Evolutionary conservation across 768 basidiomycete genomes (phyloP), one percentile per base, ranked within the genome.

Genomic region (Mycena vulgaris): DNA sequence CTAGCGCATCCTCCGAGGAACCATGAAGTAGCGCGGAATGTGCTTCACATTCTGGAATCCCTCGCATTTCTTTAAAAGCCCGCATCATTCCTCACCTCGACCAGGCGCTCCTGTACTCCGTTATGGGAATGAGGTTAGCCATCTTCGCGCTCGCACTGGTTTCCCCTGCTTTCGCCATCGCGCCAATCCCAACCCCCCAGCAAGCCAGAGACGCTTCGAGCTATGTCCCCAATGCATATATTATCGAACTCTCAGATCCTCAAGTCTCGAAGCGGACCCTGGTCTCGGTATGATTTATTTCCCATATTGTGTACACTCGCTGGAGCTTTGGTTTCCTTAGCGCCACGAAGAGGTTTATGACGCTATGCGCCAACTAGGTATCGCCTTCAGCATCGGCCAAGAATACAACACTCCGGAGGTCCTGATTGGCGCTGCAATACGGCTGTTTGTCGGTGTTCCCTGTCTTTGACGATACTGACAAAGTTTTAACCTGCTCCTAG

Each of bases 341-440:
- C 66, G 75, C 2, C 83, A 85, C 70, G 81, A 80, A 60, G 66
- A 73, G 28, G 67, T 85, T 42, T 85, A 86, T 68, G 68, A 66
- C 27, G 70, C 69, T 37, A 70, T 81, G 33, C 74, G 76, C 31
- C 75, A 75, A 65, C 65, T 75, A 7, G 76, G 72, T 6, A 74
- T 83, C 16, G 57, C 70, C 5, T 80, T 81, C 66, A 40, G 61
- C 14, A 75, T 81, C 27, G 73, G 76, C 37, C 75, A 73, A 59
- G 79, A 78, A 60, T 87, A 84, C 77, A 78, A 84, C 55, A 71
- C 80, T 1, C 79, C 80, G 4, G 80, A 77, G 3, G 68, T 87
- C 5, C 83, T 87, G 73, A 67, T 83, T 28, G 86, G 86, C 9
- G 85, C 83, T 21, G 78, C 83, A 21, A 75, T 86, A 56, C 77